These are phyloP conservation scores for Bidens hawaiensis DNA, from an alignment of 140 eudicot species.

Conservation along the genomic window DNA sequence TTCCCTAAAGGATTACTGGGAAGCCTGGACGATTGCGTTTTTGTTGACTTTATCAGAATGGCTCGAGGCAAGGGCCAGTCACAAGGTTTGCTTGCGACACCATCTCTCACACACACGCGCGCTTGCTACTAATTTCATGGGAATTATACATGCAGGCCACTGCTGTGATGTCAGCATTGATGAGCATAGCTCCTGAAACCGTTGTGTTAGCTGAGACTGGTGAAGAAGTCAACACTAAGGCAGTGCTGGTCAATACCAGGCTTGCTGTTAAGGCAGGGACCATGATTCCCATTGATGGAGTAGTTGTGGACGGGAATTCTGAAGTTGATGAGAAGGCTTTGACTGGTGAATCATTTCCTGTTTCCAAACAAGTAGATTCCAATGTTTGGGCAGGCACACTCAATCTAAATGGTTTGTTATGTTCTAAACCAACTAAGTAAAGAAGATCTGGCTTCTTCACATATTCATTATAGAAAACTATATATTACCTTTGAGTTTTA, in stretches of 20 bases:
- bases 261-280: constrained; percentile 72
- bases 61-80: constrained; percentile 72
- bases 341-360: constrained; percentile 78
- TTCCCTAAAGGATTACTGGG: constrained; percentile 47
- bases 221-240: constrained; percentile 46
- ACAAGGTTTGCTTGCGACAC: constrained; percentile 35
- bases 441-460: no score
- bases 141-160: constrained; percentile 27
- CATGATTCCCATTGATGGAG: constrained; percentile 68
- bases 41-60: constrained; percentile 61
- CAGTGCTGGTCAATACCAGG: constrained; percentile 47
- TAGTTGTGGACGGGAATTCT: constrained; percentile 68
- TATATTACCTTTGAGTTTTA: background rate
- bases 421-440: no score
- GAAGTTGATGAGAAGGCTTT: constrained; percentile 72
- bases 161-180: constrained; percentile 60
- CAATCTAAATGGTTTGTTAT: constrained; percentile 56
- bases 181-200: constrained; percentile 56
- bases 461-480: no score
- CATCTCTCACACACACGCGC: background rate
- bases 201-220: constrained; percentile 60
- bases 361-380: constrained; percentile 55
- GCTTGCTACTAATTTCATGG: background rate
- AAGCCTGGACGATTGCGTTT: constrained; percentile 69
- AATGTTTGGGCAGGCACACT: constrained; percentile 74